Conservation (phyloP, 1,284 basidiomycete genomes). For the Pascua guehoae region DNA sequence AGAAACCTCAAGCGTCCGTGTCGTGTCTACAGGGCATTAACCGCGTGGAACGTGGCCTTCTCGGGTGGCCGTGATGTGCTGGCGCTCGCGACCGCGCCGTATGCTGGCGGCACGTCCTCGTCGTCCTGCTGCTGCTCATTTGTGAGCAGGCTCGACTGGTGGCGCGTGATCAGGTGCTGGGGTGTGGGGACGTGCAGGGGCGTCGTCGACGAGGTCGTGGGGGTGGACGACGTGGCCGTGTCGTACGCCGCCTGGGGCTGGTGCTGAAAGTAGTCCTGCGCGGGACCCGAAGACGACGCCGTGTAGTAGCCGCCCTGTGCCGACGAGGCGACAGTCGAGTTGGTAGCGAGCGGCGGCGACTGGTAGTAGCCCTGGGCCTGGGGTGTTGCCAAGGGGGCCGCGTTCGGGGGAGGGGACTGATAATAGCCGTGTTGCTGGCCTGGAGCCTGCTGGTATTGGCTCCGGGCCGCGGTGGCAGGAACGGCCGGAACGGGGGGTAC, state of each 20-base stretch:
- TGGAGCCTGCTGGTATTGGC: too few species aligned
- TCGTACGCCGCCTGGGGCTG: slow-evolving; percentile 34
- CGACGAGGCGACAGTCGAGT: slow-evolving; percentile 2
- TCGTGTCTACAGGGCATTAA: too few species aligned
- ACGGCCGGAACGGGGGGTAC: too few species aligned
- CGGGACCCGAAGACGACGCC: neutral
- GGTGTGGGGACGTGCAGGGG: slow-evolving; percentile 14
- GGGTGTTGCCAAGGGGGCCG: too few species aligned
- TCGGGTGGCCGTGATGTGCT: neutral
- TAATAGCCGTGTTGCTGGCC: too few species aligned
- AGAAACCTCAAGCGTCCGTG: neutral
- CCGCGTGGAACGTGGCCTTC: neutral
- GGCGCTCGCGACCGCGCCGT: neutral
- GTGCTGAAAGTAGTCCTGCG: neutral
- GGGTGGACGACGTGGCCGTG: slow-evolving; percentile 23
- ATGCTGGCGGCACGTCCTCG: neutral
- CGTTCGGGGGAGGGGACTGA: too few species aligned
- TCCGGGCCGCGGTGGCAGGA: neutral
- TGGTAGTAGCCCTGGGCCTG: neutral
- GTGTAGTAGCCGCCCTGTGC: slow-evolving; percentile 12
- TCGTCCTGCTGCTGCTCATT: too few species aligned
- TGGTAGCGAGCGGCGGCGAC: neutral
- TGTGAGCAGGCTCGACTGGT: slow-evolving; percentile 3
- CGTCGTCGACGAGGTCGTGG: neutral
- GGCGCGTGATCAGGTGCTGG: slow-evolving; percentile 9